Conservation (phyloP, 169 alveolate species). For the Babesia sp. region DNA sequence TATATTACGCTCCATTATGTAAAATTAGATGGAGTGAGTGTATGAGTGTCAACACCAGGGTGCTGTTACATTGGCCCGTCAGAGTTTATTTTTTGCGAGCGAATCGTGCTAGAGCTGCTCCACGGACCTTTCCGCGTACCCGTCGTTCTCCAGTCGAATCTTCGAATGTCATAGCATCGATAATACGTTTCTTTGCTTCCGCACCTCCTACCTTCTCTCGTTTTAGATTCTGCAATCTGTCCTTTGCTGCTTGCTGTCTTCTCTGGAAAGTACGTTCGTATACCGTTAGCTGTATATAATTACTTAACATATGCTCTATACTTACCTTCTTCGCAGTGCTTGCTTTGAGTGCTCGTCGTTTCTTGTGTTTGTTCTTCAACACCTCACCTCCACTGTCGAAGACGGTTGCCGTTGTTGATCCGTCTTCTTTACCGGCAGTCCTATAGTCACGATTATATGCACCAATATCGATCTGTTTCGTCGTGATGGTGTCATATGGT, state of each 20-base stretch:
- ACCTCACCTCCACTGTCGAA: conserved; percentile 29
- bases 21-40: not conserved
- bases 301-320: not conserved
- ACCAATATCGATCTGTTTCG: conserved; percentile 86
- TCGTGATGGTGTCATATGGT: conserved; percentile 89
- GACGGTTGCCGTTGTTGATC: not conserved
- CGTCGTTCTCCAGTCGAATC: conserved; percentile 34
- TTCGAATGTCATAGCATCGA: conserved; percentile 39
- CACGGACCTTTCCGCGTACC: conserved; percentile 52
- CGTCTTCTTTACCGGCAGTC: not conserved
- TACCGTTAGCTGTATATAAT: conserved; percentile 22
- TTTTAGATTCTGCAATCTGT: conserved; percentile 37
- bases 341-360: conserved; percentile 22
- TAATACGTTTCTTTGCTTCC: conserved; percentile 38
- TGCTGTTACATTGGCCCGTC: not conserved
- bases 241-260: conserved; percentile 64
- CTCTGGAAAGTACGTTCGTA: conserved; percentile 59
- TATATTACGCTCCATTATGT: not conserved
- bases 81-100: conserved; percentile 4
- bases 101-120: conserved; percentile 65
- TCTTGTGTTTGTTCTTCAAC: conserved; percentile 39
- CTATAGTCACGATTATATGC: conserved; percentile 41
- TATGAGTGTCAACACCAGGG: not conserved
- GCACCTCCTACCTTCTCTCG: conserved; percentile 10
- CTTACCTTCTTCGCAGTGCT: conserved; percentile 59